A percentile compares a stretch with the other conserved stretches of the same genome.
Conservation (phyloP, 1,284 basidiomycete species). For the Papiliotrema fonsecae region DNA sequence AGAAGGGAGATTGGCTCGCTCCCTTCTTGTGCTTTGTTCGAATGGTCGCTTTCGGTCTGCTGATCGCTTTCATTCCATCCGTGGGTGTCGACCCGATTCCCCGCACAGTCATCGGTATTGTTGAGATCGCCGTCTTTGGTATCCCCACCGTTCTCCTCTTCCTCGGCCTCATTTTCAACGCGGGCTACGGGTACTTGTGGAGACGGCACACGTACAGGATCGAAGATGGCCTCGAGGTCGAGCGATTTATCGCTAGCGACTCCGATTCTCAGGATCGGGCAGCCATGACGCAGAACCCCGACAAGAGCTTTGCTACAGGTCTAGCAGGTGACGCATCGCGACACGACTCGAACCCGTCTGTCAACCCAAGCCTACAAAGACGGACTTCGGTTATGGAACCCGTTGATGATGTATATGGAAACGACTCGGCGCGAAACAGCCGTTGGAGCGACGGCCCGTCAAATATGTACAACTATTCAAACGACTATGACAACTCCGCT, state of each 20-base stretch:
- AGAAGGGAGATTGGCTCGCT: slow-evolving; percentile 45
- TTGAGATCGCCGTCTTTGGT: slow-evolving; percentile 44
- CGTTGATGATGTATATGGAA: slow-evolving; percentile 6
- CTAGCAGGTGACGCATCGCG: slow-evolving; percentile 2
- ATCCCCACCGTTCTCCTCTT: slow-evolving; percentile 54
- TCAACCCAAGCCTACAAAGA: slow-evolving; percentile 6
- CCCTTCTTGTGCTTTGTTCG: slow-evolving; percentile 38
- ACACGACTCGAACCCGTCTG: not conserved
- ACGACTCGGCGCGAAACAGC: no score
- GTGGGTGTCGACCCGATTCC: slow-evolving; percentile 38
- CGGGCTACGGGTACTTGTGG: slow-evolving; percentile 43
- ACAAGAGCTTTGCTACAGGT: slow-evolving; percentile 7
- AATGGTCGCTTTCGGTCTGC: slow-evolving; percentile 41
- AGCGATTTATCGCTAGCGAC: slow-evolving; percentile 29
- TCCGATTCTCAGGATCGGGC: slow-evolving; percentile 25
- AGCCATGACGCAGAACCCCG: slow-evolving; percentile 23
- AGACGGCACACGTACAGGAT: slow-evolving; percentile 35
- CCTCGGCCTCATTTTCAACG: slow-evolving; percentile 77
- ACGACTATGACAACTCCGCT: no score
- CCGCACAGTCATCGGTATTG: slow-evolving; percentile 44
- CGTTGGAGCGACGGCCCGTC: no score
- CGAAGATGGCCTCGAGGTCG: slow-evolving; percentile 45
- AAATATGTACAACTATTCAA: no score
- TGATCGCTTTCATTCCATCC: slow-evolving; percentile 44
- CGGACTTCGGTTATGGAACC: slow-evolving; percentile 30